These are phyloP conservation scores for Ophiocordyceps camponoti-rufipedis DNA, from an alignment of 2,329 filamentous ascomycete genomes.

Conservation along the genomic window DNA sequence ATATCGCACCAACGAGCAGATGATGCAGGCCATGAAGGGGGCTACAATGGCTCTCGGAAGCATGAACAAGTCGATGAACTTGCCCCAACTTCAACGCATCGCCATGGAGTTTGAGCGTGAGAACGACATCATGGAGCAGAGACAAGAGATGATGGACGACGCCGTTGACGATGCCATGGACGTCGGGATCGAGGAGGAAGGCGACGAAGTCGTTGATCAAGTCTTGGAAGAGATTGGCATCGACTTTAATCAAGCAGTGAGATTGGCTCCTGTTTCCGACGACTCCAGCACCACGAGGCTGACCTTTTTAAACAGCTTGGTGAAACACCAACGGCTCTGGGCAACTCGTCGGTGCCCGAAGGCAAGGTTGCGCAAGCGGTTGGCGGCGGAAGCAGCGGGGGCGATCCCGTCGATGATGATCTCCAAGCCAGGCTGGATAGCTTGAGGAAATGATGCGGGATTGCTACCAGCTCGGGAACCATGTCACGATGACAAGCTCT, in stretches of 20 bases:
- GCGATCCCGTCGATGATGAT: slow-evolving; percentile 65
- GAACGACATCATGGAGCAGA: slow-evolving; percentile 98
- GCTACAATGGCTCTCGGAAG: slow-evolving; percentile 81
- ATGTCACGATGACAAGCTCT: not conserved
- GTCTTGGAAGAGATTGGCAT: slow-evolving; percentile 94
- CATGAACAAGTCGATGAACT: slow-evolving; percentile 97
- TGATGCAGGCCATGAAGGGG: slow-evolving; percentile 99
- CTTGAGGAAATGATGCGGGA: slow-evolving; percentile 36
- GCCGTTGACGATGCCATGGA: slow-evolving; percentile 95
- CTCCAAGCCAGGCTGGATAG: slow-evolving; percentile 87
- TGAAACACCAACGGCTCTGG: slow-evolving; percentile 73
- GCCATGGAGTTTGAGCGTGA: slow-evolving; percentile 98
- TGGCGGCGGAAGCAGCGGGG: slow-evolving; percentile 29
- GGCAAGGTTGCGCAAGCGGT: slow-evolving; percentile 73
- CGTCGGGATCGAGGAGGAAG: slow-evolving; percentile 76
- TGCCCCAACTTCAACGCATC: slow-evolving; percentile 85
- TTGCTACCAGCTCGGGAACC: not conserved
- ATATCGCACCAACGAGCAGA: slow-evolving; percentile 94
- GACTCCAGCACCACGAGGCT: not conserved
- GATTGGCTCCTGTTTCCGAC: not conserved
- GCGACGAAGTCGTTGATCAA: slow-evolving; percentile 92
- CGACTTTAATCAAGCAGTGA: slow-evolving; percentile 71
- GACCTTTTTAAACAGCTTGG: slow-evolving; percentile 44
- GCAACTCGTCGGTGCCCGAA: slow-evolving; percentile 54
- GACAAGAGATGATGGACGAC: slow-evolving; percentile 99